Percentiles rank a stretch among this genome's conserved stretches.
Evolutionary conservation across 441 rosid species (phyloP).

Genomic region (Macaranga tanarius): DNA sequence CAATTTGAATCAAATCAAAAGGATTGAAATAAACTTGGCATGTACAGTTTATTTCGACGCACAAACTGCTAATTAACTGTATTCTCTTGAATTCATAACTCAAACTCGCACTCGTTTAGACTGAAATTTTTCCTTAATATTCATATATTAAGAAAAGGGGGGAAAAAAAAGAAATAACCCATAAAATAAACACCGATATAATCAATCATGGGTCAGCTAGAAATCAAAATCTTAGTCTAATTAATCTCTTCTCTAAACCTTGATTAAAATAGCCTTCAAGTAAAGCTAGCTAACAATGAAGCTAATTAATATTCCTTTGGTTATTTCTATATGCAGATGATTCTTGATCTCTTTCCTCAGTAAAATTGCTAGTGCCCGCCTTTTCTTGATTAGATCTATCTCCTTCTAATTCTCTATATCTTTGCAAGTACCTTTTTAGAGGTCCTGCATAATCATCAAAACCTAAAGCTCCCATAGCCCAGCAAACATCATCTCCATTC

Average conservation of each 20-base stretch:
- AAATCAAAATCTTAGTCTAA: not conserved
- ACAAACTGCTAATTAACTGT: too few relatives aligned
- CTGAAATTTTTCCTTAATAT: too few relatives aligned
- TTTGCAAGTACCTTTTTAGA: slow-evolving; percentile 40
- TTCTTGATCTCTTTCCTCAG: slow-evolving; percentile 17
- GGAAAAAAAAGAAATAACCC: too few relatives aligned
- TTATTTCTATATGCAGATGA: slow-evolving; percentile 3
- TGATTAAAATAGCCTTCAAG: slow-evolving; percentile 15
- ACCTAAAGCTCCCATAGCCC: slow-evolving; percentile 50
- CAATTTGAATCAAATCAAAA: too few relatives aligned
- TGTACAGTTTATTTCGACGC: too few relatives aligned
- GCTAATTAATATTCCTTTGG: not conserved
- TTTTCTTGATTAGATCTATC: slow-evolving; percentile 39
- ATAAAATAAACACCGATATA: too few relatives aligned
- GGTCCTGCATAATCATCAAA: slow-evolving; percentile 47
- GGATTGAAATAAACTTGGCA: too few relatives aligned
- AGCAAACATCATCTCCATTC: slow-evolving; percentile 58
- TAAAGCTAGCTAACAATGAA: not conserved
- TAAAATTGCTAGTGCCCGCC: slow-evolving; percentile 21
- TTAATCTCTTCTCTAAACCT: not conserved
- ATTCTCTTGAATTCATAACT: too few relatives aligned
- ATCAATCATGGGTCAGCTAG: not conserved
- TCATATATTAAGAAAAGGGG: too few relatives aligned
- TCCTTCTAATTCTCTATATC: slow-evolving; percentile 48
- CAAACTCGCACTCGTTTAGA: too few relatives aligned